Base-by-base conservation (phyloP, 495 filamentous ascomycete species). In the Hamigera avellanea region DNA sequence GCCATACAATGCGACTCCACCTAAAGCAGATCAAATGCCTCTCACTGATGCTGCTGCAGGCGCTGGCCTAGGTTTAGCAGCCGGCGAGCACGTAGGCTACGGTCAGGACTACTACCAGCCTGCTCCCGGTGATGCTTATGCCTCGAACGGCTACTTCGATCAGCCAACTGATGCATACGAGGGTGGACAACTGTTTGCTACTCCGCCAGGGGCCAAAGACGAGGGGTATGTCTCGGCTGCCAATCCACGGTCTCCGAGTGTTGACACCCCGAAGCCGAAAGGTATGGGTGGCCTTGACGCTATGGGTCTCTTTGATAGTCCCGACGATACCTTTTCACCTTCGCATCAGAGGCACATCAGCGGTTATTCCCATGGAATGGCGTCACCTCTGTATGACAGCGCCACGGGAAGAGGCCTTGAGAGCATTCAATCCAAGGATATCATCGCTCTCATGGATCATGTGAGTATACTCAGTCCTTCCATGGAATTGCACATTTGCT, bases 391-490 rank as follows among this genome's bases (percentile, higher is more conserved):
- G 13, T 96, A 95, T 49, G 91, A 96, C 53, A 79, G 84, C 42
- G 73, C 89, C 14, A 95, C 85, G 5, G 91, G 93, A 18, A 75
- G 70, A 33, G 89, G 88, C 21, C 83, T 94, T 41, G 88, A 96
- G 42, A 70, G 79, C 26, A 99, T 99, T 39, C 80, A 99, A 56
- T 94, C 86, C 5, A 89, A 94, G 60, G 93, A 99, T 53, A 93
- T 99, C 48, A 80, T 96, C 44, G 87, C 91, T 27, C 65, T 99
- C 17, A 96, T 99, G 91, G 88, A 99, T 52, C 91, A 93, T 56
- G 78, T 83, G 67, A 73, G 78, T 64, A 10, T 25, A 29, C 23
- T 33, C 26, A 29, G 14, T 16, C 14, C 0, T 26, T 37, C 7
- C 31, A 30, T 14, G 31, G 19, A 14, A 13, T 14, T 6, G 31